Evolutionary conservation across 164 flowering plant species (phyloP).

Genomic region (Vitis labrusca): DNA sequence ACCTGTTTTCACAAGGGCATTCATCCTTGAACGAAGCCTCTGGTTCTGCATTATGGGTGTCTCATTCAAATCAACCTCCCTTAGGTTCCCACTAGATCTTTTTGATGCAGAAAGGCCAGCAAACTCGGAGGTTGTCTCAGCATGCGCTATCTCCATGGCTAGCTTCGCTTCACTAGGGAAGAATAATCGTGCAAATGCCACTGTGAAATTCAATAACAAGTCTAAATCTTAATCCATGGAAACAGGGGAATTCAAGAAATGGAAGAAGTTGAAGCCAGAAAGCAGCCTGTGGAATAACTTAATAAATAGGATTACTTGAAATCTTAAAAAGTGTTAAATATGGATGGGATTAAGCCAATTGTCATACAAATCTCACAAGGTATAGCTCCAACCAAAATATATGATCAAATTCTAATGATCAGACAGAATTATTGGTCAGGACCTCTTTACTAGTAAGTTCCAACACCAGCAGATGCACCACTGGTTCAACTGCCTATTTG

Average conservation of each 20-base stretch:
- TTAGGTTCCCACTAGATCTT: constrained; percentile 43
- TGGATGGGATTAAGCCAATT: background rate
- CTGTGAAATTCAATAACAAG: constrained; percentile 25
- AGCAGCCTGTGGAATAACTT: background rate
- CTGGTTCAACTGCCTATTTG: no score
- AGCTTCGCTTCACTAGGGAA: constrained; percentile 71
- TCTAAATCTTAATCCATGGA: background rate
- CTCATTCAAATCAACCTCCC: constrained; percentile 63
- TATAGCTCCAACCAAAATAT: background rate
- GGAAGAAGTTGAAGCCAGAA: background rate
- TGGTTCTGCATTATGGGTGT: constrained; percentile 46
- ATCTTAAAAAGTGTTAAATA: background rate
- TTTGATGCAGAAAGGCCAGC: constrained; percentile 41
- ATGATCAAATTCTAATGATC: background rate
- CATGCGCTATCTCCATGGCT: constrained; percentile 64
- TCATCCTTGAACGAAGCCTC: constrained; percentile 46
- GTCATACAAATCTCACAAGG: background rate
- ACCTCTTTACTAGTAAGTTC: no score
- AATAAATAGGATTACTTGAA: background rate
- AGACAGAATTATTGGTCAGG: no score
- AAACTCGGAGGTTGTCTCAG: constrained; percentile 51
- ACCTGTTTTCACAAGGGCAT: constrained; percentile 67
- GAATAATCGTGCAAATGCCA: constrained; percentile 59
- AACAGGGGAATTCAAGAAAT: background rate
- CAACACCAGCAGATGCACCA: no score